Evolutionary conservation across 306 rosid species (phyloP).

Genomic region (Heteromeles arbutifolia): DNA sequence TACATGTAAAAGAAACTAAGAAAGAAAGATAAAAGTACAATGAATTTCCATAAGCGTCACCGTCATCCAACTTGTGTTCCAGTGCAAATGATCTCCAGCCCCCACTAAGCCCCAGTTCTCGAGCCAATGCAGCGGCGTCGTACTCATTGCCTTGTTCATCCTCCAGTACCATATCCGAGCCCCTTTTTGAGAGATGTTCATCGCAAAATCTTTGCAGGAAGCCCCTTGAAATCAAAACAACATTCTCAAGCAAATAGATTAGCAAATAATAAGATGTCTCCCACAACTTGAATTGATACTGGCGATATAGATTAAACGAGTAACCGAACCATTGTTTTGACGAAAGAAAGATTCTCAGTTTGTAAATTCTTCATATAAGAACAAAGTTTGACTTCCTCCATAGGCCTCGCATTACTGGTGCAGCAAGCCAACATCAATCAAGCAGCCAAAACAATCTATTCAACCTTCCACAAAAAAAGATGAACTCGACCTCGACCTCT

Average conservation of each 20-base stretch:
- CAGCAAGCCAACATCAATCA: neutral
- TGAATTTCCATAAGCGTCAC: no score
- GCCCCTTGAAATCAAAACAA: constrained; percentile 35
- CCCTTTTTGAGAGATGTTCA: constrained; percentile 44
- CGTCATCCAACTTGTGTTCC: no score
- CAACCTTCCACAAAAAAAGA: constrained; percentile 55
- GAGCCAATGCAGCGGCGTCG: constrained; percentile 44
- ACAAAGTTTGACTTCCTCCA: constrained; percentile 52
- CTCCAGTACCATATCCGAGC: constrained; percentile 41
- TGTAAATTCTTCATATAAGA: constrained; percentile 29
- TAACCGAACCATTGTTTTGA: constrained; percentile 75
- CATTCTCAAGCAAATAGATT: neutral
- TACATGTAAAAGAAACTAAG: constrained; percentile 14
- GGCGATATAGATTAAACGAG: constrained; percentile 16
- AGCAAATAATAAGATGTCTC: neutral
- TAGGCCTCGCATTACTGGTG: constrained; percentile 43
- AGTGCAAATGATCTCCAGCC: constrained; percentile 84
- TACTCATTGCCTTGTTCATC: constrained; percentile 56
- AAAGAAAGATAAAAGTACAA: neutral
- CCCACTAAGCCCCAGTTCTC: constrained; percentile 61
- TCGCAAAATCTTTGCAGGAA: constrained; percentile 55
- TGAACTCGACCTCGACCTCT: constrained; percentile 42
- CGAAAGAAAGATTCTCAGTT: constrained; percentile 40
- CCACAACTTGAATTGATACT: neutral
- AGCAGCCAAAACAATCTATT: neutral